These are phyloP conservation scores for Ceratobasidium sp. DNA, from an alignment of 1,284 basidiomycete genomes.

Conservation along the genomic window DNA sequence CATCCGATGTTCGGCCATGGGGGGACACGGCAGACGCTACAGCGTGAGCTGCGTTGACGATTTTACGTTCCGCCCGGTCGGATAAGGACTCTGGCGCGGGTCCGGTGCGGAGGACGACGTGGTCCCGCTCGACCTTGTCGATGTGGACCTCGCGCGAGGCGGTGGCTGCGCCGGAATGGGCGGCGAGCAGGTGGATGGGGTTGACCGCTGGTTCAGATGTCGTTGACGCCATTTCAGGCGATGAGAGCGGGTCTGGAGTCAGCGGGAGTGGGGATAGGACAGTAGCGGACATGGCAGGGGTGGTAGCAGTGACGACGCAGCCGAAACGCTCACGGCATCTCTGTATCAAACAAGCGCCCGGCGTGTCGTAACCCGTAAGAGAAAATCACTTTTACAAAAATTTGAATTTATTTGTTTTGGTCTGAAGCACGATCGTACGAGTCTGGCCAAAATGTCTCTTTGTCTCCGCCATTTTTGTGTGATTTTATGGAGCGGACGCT, in stretches of 20 bases:
- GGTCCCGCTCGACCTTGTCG: conserved; percentile 25
- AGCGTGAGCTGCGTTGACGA: conserved; percentile 1
- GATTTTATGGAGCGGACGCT: neutral
- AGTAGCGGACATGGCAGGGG: conserved; percentile 30
- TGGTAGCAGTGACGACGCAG: conserved; percentile 17
- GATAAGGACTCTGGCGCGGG: conserved; percentile 18
- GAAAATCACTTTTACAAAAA: neutral
- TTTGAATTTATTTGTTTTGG: neutral
- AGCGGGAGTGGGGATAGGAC: conserved; percentile 5
- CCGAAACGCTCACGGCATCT: conserved; percentile 28
- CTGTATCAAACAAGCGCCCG: conserved; percentile 14
- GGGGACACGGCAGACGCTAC: conserved; percentile 10
- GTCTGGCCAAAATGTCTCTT: neutral
- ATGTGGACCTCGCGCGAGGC: conserved; percentile 41
- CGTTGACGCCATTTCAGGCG: neutral
- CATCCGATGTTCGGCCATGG: conserved; percentile 27
- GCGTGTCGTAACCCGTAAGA: neutral
- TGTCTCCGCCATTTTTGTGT: neutral
- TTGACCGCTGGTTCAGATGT: conserved; percentile 22
- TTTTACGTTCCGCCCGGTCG: conserved; percentile 31
- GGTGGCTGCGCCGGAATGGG: conserved; percentile 9
- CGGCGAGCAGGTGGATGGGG: conserved; percentile 33
- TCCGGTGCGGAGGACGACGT: conserved; percentile 34
- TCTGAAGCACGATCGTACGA: neutral
- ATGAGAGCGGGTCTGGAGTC: neutral